A percentile compares a stretch with the other conserved stretches of the same genome.
Evolutionary conservation across 768 basidiomycete species (phyloP).

Genomic region (Panellus pusillus): DNA sequence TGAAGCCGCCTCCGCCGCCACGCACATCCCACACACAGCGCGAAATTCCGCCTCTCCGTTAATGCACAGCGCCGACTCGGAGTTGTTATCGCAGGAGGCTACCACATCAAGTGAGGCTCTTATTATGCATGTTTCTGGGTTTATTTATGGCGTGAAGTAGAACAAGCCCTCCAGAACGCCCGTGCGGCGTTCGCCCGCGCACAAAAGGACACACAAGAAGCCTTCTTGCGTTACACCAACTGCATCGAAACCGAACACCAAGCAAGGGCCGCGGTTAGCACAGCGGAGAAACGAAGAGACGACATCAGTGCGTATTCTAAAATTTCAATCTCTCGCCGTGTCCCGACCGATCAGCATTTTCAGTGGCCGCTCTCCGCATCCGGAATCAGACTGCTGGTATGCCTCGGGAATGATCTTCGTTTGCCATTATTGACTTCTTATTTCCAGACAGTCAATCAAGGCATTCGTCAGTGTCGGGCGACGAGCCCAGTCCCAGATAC

Average conservation of each 20-base stretch:
- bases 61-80: slow-evolving; percentile 39
- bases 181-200: slow-evolving; percentile 61
- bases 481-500: slow-evolving; percentile 47
- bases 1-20: slow-evolving; percentile 38
- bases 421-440: slow-evolving; percentile 1
- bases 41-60: slow-evolving; percentile 54
- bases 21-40: slow-evolving; percentile 34
- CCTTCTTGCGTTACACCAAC: slow-evolving; percentile 66
- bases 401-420: neutral
- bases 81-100: slow-evolving; percentile 58
- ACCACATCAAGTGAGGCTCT: slow-evolving; percentile 54
- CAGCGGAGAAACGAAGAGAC: slow-evolving; percentile 71
- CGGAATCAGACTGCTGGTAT: slow-evolving; percentile 41
- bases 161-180: slow-evolving; percentile 57
- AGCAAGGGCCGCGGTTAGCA: slow-evolving; percentile 60
- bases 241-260: slow-evolving; percentile 68
- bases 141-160: neutral
- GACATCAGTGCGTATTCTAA: slow-evolving; percentile 48
- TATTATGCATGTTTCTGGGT: neutral
- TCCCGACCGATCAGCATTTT: slow-evolving; percentile 20
- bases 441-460: slow-evolving; percentile 44
- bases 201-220: slow-evolving; percentile 71
- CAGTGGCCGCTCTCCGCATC: slow-evolving; percentile 48
- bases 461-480: slow-evolving; percentile 52
- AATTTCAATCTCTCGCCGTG: slow-evolving; percentile 8